Evolutionary conservation across 1,139 yeast genomes (phyloP).

Genomic region (Torulaspora pretoriensis): DNA sequence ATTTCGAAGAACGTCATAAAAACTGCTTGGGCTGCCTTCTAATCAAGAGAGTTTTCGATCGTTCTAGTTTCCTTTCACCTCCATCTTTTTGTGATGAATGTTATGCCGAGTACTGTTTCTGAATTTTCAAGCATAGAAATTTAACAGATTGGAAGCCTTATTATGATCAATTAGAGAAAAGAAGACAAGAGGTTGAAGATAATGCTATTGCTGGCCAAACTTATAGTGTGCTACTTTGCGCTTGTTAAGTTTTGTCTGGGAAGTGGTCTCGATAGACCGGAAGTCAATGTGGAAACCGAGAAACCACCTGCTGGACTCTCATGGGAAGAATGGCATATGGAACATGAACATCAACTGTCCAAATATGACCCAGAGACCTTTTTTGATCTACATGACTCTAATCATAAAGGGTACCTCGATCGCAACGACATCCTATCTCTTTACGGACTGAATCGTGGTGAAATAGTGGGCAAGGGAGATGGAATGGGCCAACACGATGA

Average conservation of each 20-base stretch:
- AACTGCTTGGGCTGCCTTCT: constrained; percentile 59
- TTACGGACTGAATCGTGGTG: constrained; percentile 72
- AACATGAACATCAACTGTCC: constrained; percentile 75
- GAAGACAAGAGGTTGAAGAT: neutral
- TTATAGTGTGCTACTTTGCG: constrained; percentile 1
- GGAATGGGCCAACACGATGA: constrained; percentile 80
- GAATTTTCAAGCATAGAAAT: neutral
- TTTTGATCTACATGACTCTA: constrained; percentile 73
- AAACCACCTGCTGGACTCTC: constrained; percentile 47
- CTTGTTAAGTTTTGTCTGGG: constrained; percentile 2
- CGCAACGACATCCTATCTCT: constrained; percentile 66
- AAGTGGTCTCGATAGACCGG: constrained; percentile 12
- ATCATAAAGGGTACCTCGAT: constrained; percentile 51
- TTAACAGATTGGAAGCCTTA: neutral
- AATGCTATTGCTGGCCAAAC: neutral
- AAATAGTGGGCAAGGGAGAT: constrained; percentile 80
- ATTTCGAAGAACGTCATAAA: constrained; percentile 42
- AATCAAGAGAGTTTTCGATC: constrained; percentile 52
- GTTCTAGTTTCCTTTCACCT: constrained; percentile 31
- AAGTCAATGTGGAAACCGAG: constrained; percentile 34
- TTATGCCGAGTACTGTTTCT: constrained; percentile 40
- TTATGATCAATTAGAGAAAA: neutral
- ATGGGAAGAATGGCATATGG: constrained; percentile 90
- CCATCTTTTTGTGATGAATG: constrained; percentile 40
- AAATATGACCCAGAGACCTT: constrained; percentile 72